Conservation (phyloP, 176 grass and related monocot species). For the Echinochloa phyllopogon region DNA sequence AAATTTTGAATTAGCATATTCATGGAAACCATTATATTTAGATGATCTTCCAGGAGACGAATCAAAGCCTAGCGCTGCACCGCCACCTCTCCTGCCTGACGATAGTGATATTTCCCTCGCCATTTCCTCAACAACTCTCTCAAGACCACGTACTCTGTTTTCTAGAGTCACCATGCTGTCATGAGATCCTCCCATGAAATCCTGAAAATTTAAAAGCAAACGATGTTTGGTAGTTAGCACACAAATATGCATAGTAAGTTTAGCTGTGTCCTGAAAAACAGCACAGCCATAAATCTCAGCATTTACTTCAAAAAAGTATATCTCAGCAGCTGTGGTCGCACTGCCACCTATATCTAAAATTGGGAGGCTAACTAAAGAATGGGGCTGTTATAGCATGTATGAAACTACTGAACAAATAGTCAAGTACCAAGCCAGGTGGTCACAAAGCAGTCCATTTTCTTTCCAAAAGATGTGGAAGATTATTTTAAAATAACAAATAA, state of each 20-base stretch:
- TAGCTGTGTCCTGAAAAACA: conserved; percentile 4
- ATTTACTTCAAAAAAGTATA: neutral
- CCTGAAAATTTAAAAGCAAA: conserved; percentile 58
- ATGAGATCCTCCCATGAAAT: conserved; percentile 98
- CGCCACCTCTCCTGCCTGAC: conserved; percentile 76
- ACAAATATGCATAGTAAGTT: conserved; percentile 24
- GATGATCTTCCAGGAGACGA: conserved; percentile 78
- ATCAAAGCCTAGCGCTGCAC: conserved; percentile 64
- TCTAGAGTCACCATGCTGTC: conserved; percentile 96
- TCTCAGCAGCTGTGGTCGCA: neutral
- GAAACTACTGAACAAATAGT: neutral
- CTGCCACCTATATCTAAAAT: neutral
- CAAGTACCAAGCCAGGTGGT: neutral
- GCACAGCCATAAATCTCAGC: conserved; percentile 21
- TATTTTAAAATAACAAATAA: conserved; percentile 41
- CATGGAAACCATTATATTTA: conserved; percentile 87
- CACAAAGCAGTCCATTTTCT: conserved; percentile 8
- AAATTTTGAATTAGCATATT: conserved; percentile 82
- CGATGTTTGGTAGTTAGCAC: conserved; percentile 9
- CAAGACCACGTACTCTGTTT: conserved; percentile 90
- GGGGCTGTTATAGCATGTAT: neutral
- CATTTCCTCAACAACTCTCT: conserved; percentile 96
- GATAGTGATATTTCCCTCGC: conserved; percentile 80
- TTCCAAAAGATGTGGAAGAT: neutral
- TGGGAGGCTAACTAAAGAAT: neutral